Base-by-base conservation (phyloP, 371 early-diverging fungal species). In the Mycotypha africana region DNA sequence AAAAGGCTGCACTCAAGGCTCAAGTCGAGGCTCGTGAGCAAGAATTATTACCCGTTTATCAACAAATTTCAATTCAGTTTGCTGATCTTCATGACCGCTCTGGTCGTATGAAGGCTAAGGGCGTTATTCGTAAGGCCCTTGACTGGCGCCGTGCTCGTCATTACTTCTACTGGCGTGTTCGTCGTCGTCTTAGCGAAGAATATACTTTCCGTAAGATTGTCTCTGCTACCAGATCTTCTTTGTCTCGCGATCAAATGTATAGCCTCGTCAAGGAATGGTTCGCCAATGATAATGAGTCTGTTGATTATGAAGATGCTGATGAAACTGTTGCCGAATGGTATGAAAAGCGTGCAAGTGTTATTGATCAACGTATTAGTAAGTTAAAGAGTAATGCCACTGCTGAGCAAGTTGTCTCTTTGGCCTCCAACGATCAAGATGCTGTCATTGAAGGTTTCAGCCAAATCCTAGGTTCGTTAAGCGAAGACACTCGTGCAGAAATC, bases 81-180 rank as follows among this genome's bases (percentile, higher is more conserved):
- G 98, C 98, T 25, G 98, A 97, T 64, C 79, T 98, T 42, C 98
- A 98, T 65, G 98, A 98, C 67, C 85, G 86, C 34, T 85, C 97
- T n/a, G 91, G 91, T 20, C 91, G 98, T 55, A 97, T 98, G 97
- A 67, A 81, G 39, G 93, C 90, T 67, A 96, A 95, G 88, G 86
- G 88, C 37, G 89, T 88, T 7, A 86, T 97, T 47, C 81, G 85
- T 21, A 76, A 82, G 45, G 68, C 88, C 11, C 62, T 97, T 12
- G 80, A 85, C 45, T 97, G 96, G 94, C 58, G 76, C 21, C 64
- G 78, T 33, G 70, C 93, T 10, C 89, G 98, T 51, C 67, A 78
- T 16, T 91, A 81, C 88, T 95, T 95, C 74, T 93, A 91, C 90
- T 88, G 89, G 87, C 86, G 98, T 55, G 76, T 95, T 39, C 79